Conservation (phyloP, 2,329 filamentous ascomycete genomes). For the Alternaria brassicicola region DNA sequence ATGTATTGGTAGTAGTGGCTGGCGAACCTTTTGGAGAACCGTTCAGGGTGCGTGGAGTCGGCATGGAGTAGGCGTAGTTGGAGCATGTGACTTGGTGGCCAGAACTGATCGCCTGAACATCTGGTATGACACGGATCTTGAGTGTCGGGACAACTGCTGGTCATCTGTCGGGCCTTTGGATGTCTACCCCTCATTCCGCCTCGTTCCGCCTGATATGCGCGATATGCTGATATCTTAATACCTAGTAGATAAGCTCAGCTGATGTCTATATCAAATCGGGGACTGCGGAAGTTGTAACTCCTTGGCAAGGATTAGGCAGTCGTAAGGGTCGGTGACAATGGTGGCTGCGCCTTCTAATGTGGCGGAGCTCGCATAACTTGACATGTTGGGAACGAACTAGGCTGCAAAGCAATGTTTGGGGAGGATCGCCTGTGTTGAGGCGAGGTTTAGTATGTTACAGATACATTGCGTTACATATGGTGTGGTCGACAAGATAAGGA, state of each 20-base stretch:
- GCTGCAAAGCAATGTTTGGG: neutral
- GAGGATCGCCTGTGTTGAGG: neutral
- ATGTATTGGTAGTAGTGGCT: neutral
- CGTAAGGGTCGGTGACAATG: constrained; percentile 12
- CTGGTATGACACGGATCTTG: constrained; percentile 3
- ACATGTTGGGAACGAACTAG: neutral
- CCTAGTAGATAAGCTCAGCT: constrained; percentile 17
- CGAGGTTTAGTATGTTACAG: constrained; percentile 5
- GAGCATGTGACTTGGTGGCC: neutral
- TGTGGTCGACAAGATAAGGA: neutral
- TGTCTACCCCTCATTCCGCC: constrained; percentile 1
- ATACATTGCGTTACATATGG: constrained; percentile 12
- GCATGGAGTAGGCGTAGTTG: neutral
- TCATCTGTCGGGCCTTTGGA: constrained; percentile 3
- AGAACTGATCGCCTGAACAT: constrained; percentile 7
- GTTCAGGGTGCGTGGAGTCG: neutral
- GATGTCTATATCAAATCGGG: constrained; percentile 19
- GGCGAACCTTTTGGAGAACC: neutral
- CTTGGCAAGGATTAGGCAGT: constrained; percentile 16
- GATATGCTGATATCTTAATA: neutral
- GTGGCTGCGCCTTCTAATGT: constrained; percentile 15
- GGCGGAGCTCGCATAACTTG: constrained; percentile 17
- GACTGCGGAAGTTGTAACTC: constrained; percentile 10
- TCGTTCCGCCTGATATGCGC: neutral
- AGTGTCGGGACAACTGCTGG: constrained; percentile 3